These are phyloP conservation scores for Erysimum cheiri DNA, from an alignment of 441 rosid species.

Conservation along the genomic window DNA sequence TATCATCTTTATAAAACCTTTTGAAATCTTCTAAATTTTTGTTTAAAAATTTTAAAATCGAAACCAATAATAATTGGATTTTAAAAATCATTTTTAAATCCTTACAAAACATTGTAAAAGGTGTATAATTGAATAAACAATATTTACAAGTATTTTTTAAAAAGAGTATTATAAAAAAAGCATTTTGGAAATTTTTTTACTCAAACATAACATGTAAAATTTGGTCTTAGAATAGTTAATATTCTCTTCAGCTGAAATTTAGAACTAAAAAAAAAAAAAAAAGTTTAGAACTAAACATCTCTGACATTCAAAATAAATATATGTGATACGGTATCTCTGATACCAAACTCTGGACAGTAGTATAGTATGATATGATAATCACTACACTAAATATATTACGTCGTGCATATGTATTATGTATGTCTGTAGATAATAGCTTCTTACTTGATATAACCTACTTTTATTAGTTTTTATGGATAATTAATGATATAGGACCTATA, in stretches of 20 bases:
- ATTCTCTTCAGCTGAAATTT: neutral
- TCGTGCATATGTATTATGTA: conserved; percentile 5
- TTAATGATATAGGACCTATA: conserved; percentile 29
- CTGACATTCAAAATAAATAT: neutral
- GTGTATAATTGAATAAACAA: too few species aligned
- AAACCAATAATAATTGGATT: too few species aligned
- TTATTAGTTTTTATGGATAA: conserved; percentile 28
- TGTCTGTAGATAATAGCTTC: neutral
- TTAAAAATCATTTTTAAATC: too few species aligned
- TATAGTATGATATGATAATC: neutral
- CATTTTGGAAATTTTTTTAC: too few species aligned
- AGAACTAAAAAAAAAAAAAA: too few species aligned
- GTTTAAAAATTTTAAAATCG: too few species aligned
- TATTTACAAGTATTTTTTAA: too few species aligned
- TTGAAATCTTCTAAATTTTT: too few species aligned
- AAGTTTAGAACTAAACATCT: neutral
- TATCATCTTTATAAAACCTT: too few species aligned
- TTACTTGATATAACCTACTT: conserved; percentile 25
- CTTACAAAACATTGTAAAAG: too few species aligned
- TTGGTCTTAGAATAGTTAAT: neutral
- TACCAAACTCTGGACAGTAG: neutral
- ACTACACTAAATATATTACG: neutral
- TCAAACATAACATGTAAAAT: neutral
- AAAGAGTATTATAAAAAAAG: too few species aligned
- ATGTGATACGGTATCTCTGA: neutral